Evolutionary conservation across 331 rosid genomes (phyloP), one percentile per base, ranked within the genome.

Genomic region (Quercus lobata): DNA sequence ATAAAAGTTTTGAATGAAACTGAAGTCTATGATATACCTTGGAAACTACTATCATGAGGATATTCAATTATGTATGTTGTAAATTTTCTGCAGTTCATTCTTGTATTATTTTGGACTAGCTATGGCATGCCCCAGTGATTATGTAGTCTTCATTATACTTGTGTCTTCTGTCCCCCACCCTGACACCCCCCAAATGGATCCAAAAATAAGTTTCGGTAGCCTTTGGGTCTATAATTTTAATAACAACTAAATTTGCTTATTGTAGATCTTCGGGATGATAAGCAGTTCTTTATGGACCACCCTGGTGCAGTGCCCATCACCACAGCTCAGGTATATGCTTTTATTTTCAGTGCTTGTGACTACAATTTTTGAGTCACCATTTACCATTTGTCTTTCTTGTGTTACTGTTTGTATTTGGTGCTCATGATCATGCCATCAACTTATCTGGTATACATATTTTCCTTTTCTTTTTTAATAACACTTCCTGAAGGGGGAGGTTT

Each of bases 261-360:
- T 88, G 71, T 84, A 95, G 99, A 95, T 88, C 97, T 95, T 80
- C 93, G 97, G 57, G 99, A 93, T 72, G 99, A 95, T 84, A 89
- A 83, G 77, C 92, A 93, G 78, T 95, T 91, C 88, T 87, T 95
- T 72, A 79, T 73, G 69, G 93, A 95, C 76, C 99, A 95, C 82
- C 97, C 97, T 1, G 96, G 96, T 72, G 94, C 97, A 2, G 94
- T 86, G 63, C 97, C 99, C 72, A 95, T 95, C 82, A 88, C 93
- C 77, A 91, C 97, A 27, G 93, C 94, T 11, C 99, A 95, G 97
- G 97, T 91, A 79, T 63, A 73, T 61, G 68, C 78, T 76, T 32
- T 49, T 78, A 49, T 41, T 76, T 44, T 70, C 75, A 30, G 6
- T 72, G 49, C 63, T 73, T 74, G 61, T 83, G 18, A 18, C 53